These are phyloP conservation scores for Plasmodium gaboni DNA, from an alignment of 169 alveolate species.

Conservation along the genomic window DNA sequence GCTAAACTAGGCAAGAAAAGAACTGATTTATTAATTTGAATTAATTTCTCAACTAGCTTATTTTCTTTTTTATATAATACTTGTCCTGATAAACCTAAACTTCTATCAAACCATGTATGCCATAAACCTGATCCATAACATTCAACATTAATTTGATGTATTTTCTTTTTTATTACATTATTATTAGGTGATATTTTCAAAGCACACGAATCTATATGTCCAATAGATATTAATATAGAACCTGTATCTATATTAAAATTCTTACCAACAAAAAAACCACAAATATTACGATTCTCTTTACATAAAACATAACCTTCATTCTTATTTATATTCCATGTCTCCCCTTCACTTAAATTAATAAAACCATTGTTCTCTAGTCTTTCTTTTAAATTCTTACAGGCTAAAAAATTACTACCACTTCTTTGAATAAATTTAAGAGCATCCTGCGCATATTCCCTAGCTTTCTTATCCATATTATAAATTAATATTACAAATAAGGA, in stretches of 20 bases:
- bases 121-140: conserved; percentile 98
- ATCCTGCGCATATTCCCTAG: conserved; percentile 68
- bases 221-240: conserved; percentile 55
- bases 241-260: conserved; percentile 48
- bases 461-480: conserved; percentile 39
- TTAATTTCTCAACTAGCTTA: conserved; percentile 85
- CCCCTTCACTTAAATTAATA: conserved; percentile 47
- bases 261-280: conserved; percentile 60
- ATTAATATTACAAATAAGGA: neutral
- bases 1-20: conserved; percentile 95
- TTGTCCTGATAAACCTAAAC: conserved; percentile 96
- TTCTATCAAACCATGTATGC: conserved; percentile 99
- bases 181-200: conserved; percentile 64
- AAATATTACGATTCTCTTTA: conserved; percentile 55
- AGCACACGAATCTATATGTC: conserved; percentile 58
- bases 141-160: conserved; percentile 57
- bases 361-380: conserved; percentile 22
- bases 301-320: conserved; percentile 66
- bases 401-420: conserved; percentile 67
- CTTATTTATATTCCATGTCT: conserved; percentile 47
- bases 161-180: conserved; percentile 18
- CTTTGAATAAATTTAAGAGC: conserved; percentile 27
- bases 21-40: conserved; percentile 92
- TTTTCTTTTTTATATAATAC: conserved; percentile 91
- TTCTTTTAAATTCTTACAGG: conserved; percentile 53